phyloP scores from a whole-genome alignment of 1,139 yeast genomes.

The Saccharomyces hybrid region DNA sequence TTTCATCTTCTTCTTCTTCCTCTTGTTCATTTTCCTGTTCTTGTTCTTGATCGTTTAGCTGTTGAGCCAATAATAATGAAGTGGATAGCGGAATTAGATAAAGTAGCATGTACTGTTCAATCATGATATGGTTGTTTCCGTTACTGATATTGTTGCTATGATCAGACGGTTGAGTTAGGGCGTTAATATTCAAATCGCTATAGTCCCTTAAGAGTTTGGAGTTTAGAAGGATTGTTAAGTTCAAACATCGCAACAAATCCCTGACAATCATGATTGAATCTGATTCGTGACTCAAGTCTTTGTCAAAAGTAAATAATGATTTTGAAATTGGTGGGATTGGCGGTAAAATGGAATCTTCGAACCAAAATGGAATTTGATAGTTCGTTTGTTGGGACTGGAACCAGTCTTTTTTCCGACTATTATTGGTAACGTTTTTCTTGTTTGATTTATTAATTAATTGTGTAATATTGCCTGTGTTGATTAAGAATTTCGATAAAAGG shows the following conservation, averaged over 20 bases:
- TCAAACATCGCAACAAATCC: constrained; percentile 18
- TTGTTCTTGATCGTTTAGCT: constrained; percentile 15
- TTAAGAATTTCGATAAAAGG: constrained; percentile 17
- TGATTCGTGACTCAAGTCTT: constrained; percentile 14
- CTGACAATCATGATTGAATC: neutral
- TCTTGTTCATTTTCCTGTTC: neutral
- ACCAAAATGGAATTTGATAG: constrained; percentile 22
- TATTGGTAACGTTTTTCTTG: neutral
- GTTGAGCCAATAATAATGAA: constrained; percentile 28
- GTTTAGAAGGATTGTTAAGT: constrained; percentile 8
- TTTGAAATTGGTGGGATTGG: constrained; percentile 35
- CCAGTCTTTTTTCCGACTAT: neutral
- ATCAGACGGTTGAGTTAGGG: neutral
- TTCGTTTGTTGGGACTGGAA: constrained; percentile 1
- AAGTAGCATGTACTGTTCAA: constrained; percentile 24
- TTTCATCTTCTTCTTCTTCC: constrained; percentile 4
- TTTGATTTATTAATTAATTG: neutral
- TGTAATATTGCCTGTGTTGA: constrained; percentile 12
- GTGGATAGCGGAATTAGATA: constrained; percentile 31
- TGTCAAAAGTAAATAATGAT: constrained; percentile 32
- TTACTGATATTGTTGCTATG: too few species aligned
- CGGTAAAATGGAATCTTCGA: constrained; percentile 20
- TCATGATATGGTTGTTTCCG: neutral
- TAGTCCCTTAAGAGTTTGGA: constrained; percentile 10
- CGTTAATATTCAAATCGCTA: neutral